Evolutionary conservation across 2,329 filamentous ascomycete genomes (phyloP).

Genomic region (Rhinocladiella similis): DNA sequence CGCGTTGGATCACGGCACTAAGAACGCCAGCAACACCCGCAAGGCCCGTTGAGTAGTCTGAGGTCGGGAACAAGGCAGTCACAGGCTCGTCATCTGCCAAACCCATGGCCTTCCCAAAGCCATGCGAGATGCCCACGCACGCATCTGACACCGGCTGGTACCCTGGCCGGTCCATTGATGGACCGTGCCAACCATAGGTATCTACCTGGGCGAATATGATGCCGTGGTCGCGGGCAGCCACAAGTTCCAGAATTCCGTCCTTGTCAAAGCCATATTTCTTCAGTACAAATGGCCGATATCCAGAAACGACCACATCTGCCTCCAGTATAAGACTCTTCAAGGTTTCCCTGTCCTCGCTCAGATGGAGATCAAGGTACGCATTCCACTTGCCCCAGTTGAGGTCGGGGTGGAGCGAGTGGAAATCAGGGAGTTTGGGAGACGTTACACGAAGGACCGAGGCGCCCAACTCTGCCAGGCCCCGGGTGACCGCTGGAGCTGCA

Average conservation of each 20-base stretch:
- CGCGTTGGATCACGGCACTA: conserved; percentile 62
- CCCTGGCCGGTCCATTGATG: conserved; percentile 45
- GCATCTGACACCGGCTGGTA: conserved; percentile 55
- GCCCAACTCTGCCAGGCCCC: conserved; percentile 44
- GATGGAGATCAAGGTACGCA: conserved; percentile 55
- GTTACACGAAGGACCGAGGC: conserved; percentile 50
- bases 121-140: conserved; percentile 37
- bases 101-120: conserved; percentile 37
- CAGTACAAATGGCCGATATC: conserved; percentile 50
- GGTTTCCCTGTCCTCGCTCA: conserved; percentile 39
- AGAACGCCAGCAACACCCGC: conserved; percentile 69
- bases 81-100: conserved; percentile 36
- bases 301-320: conserved; percentile 55
- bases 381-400: conserved; percentile 71
- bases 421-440: conserved; percentile 40
- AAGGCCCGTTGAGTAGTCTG: conserved; percentile 69
- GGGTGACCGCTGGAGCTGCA: conserved; percentile 44
- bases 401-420: conserved; percentile 67
- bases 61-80: conserved; percentile 53
- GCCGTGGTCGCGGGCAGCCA: conserved; percentile 39
- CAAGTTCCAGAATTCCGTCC: conserved; percentile 39
- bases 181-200: conserved; percentile 51
- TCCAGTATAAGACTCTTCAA: conserved; percentile 46
- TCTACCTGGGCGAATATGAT: conserved; percentile 52
- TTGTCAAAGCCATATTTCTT: conserved; percentile 61